Percentiles rank a stretch among this genome's conserved stretches.
Conservation (phyloP, 441 rosid species). For the Geranium incanum region DNA sequence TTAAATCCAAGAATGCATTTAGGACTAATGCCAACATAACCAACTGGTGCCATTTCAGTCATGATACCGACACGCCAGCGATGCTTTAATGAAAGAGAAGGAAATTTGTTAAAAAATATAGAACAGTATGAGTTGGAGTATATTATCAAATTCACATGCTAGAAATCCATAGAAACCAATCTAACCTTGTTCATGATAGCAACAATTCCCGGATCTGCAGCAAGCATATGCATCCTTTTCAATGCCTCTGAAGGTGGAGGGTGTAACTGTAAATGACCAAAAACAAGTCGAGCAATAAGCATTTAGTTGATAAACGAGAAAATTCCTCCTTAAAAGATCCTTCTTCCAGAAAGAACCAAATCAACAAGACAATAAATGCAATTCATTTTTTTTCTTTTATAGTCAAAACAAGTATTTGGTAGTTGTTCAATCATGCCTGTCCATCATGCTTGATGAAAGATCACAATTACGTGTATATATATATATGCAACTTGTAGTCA, state of each 20-base stretch:
- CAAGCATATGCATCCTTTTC: conserved; percentile 92
- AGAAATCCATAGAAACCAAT: background rate
- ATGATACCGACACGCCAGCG: conserved; percentile 77
- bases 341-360: background rate
- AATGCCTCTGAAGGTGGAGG: conserved; percentile 85
- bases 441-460: background rate
- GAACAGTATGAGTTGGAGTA: background rate
- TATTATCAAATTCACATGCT: conserved; percentile 9
- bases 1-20: conserved; percentile 80
- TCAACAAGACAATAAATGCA: background rate
- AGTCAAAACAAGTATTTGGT: too few species aligned
- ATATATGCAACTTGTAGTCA: background rate
- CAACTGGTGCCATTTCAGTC: conserved; percentile 97
- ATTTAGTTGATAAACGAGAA: background rate
- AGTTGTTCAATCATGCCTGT: background rate
- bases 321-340: background rate
- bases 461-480: background rate
- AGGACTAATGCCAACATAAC: conserved; percentile 91
- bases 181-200: conserved; percentile 87
- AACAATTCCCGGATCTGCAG: conserved; percentile 88
- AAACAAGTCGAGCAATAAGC: background rate
- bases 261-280: conserved; percentile 41
- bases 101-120: conserved; percentile 11
- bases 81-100: conserved; percentile 43
- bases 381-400: background rate